Evolutionary conservation across 2,329 filamentous ascomycete species (phyloP), one percentile per base, ranked within the genome.

Genomic region (Ceratocystis variospora): DNA sequence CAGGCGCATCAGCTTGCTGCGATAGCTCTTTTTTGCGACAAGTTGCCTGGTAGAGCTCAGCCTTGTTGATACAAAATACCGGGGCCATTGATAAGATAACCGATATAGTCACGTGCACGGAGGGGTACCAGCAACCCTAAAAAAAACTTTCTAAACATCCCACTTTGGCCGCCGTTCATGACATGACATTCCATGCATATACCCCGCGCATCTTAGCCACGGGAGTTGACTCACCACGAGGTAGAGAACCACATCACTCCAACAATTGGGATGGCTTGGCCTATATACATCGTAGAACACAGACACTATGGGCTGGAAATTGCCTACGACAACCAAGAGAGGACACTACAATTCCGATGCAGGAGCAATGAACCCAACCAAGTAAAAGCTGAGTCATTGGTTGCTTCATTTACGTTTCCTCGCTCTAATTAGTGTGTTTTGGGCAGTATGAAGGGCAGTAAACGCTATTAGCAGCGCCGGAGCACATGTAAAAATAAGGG

Each of bases 361-460:
- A 67, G 66, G 66, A 67, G 62, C 50, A 19, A 61, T 31, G 46
- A n/a, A 22, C 53, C 8, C 62, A 19, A 62, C 37, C 59, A 65
- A 67, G 62, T 63, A 33, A 31, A 37, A 57, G 57, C 63, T 67
- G 66, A 67, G 62, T 67, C 66, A 67, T 67, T 65, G 65, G 61
- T 7, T 41, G 59, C 41, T 61, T 64, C 28, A 46, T 50, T 67
- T 61, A 55, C 33, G 12, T 33, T 17, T 28, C 19, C 2, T 33
- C n/a, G 1, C 28, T 33, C 25, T 25, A 57, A 57, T 57, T 57
- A 31, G 41, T 57, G 33, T 66, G 44, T 31, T 17, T 57, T 63
- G 46, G 65, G 46, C 64, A 19, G 31, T 57, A 46, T 25, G 37
- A 53, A 48, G 33, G 25, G 33, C 46, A 63, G 45, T 46, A 48